Percentiles rank a stretch among this genome's conserved stretches.
phyloP scores from a whole-genome alignment of 768 basidiomycete species.

The Pleurotus salmoneostramineus region DNA sequence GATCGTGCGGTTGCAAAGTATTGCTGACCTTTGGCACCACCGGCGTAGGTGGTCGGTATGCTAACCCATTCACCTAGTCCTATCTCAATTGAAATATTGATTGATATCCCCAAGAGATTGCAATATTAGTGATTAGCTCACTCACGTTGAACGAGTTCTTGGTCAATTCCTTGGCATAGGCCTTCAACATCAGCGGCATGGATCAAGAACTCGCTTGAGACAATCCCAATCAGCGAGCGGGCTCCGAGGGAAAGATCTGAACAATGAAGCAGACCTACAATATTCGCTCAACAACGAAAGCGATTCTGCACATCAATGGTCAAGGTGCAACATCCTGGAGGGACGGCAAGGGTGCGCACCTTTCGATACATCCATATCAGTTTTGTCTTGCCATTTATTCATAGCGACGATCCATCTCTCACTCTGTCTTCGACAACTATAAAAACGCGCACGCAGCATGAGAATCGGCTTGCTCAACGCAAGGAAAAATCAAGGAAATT shows the following conservation, averaged over 20 bases:
- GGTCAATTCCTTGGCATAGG: slow-evolving; percentile 93
- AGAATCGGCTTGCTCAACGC: neutral
- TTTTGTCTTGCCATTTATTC: slow-evolving; percentile 98
- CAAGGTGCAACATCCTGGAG: neutral
- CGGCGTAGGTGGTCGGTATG: slow-evolving; percentile 95
- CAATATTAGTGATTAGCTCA: slow-evolving; percentile 8
- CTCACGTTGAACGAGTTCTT: slow-evolving; percentile 78
- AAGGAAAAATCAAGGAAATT: neutral
- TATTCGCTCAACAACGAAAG: slow-evolving; percentile 72
- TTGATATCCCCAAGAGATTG: neutral
- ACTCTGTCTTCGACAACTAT: slow-evolving; percentile 76
- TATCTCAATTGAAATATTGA: slow-evolving; percentile 26
- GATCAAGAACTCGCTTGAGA: slow-evolving; percentile 87
- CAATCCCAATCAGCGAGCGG: neutral
- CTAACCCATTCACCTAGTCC: slow-evolving; percentile 88
- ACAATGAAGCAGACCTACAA: slow-evolving; percentile 58
- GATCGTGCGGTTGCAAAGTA: neutral
- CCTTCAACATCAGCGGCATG: slow-evolving; percentile 99
- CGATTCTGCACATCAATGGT: slow-evolving; percentile 47
- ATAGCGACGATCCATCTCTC: slow-evolving; percentile 91
- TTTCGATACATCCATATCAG: slow-evolving; percentile 88
- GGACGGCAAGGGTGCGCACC: slow-evolving; percentile 35
- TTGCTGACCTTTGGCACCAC: slow-evolving; percentile 79
- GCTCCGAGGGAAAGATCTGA: neutral
- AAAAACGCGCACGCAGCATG: neutral